Evolutionary conservation across 1,139 yeast genomes (phyloP).

Genomic region (Wickerhamomyces sp.): DNA sequence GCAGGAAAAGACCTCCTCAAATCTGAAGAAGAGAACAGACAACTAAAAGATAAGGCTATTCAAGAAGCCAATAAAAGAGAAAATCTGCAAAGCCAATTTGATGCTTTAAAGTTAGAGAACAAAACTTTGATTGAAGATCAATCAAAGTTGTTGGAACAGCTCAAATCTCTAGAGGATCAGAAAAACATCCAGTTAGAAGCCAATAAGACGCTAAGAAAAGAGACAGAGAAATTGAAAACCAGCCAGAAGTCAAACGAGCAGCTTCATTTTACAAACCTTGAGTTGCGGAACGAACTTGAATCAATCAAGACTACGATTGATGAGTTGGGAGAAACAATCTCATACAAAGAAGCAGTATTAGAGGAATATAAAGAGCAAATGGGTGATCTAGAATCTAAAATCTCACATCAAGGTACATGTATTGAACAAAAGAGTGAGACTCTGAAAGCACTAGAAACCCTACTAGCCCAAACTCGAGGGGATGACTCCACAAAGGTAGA

Average conservation of each 20-base stretch:
- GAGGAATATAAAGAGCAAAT: no score
- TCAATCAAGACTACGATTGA: no score
- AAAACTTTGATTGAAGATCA: background rate
- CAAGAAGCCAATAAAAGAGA: background rate
- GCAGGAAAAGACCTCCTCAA: background rate
- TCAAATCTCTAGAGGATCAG: no score
- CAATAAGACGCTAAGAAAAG: background rate
- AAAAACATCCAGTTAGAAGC: background rate
- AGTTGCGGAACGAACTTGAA: background rate
- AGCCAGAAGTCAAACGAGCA: background rate
- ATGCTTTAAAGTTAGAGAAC: no score
- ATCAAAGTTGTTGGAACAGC: background rate
- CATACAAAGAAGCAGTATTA: no score
- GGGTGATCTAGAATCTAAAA: background rate
- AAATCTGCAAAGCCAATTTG: no score
- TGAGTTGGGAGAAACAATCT: background rate
- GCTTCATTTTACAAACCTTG: no score
- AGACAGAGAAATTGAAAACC: background rate
- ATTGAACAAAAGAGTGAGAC: background rate
- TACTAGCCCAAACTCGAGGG: conserved; percentile 9
- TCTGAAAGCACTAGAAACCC: background rate
- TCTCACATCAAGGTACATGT: no score
- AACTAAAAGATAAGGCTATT: background rate
- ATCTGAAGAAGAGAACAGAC: background rate
- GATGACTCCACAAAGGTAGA: conserved; percentile 7